Evolutionary conservation across 2,329 filamentous ascomycete genomes (phyloP), one percentile per base, ranked within the genome.

Genomic region (Alternaria solani): DNA sequence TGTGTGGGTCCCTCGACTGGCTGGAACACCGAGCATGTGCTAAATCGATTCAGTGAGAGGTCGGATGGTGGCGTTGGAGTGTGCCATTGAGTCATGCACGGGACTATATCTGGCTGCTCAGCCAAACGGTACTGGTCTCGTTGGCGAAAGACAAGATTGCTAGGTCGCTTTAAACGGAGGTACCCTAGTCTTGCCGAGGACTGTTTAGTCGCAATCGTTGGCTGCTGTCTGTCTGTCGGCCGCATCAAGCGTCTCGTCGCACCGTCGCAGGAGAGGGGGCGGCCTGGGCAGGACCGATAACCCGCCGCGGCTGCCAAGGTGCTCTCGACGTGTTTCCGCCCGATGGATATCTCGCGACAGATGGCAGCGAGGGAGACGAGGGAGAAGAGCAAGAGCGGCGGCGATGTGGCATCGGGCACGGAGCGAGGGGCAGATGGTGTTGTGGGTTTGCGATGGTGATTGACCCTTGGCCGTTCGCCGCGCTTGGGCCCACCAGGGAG

Each of bases 401-500:
- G 20, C 7, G 38, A 14, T 43, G 28, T 28, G 16, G 28, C 8
- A 18, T 14, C 5, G 55, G 39, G 39, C 14, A 12, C 5, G 23
- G 11, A 25, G 16, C 20, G 23, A 26, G 32, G 32, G 32, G 32
- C 12, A 16, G 32, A 11, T 16, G 34, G 47, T 30, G 38, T 20
- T 41, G 38, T 20, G n/a, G 2, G 18, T 20, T 12, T 20, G 38
- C 9, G 16, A 41, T 20, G 38, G 38, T 20, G 7, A 20, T 20
- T 20, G 38, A 41, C 18, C 4, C 38, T 8, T 32, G 30, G 18
- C 23, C 5, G 14, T 14, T 18, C 36, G 44, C 18, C 54, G 52
- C 28, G 32, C 32, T 36, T 36, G 14, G 55, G 55, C 55, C 55
- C 55, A 57, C 47, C 55, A 51, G 55, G n/a, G 55, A 44, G 55